phyloP scores from a whole-genome alignment of 73 alveolate genomes.

The Tetrahymena malaccensis region DNA sequence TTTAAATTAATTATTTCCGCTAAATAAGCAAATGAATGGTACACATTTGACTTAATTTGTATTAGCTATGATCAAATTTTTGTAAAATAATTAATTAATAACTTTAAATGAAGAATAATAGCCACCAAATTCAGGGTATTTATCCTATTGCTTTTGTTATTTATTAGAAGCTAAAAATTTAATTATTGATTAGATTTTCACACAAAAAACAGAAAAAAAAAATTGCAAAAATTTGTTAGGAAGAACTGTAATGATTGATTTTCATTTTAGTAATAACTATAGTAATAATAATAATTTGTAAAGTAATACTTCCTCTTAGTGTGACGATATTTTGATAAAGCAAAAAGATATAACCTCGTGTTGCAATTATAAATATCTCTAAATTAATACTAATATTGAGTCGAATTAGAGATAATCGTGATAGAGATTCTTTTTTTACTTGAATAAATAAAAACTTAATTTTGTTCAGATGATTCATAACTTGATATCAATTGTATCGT shows the following conservation, averaged over 20 bases:
- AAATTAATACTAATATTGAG: not conserved
- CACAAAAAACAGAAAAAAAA: not conserved
- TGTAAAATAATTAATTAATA: too few species aligned
- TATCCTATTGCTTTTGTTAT: not conserved
- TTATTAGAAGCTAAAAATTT: not conserved
- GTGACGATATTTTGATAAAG: not conserved
- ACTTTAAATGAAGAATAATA: not conserved
- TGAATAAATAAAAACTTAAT: not conserved
- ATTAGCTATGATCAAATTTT: too few species aligned
- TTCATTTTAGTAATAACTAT: not conserved
- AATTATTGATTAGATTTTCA: not conserved
- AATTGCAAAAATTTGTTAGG: too few species aligned
- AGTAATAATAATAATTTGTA: not conserved
- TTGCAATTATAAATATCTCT: not conserved
- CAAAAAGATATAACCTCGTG: not conserved
- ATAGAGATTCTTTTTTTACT: not conserved
- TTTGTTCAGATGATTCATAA: not conserved
- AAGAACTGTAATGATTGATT: not conserved
- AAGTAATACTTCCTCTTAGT: not conserved
- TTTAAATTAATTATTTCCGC: too few species aligned
- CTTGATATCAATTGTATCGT: not conserved
- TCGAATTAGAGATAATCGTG: too few species aligned
- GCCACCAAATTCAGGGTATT: not conserved
- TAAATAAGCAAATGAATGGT: not conserved
- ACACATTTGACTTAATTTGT: not conserved